Base-by-base conservation (phyloP, 306 rosid genomes). In the Sicyos baderoa region DNA sequence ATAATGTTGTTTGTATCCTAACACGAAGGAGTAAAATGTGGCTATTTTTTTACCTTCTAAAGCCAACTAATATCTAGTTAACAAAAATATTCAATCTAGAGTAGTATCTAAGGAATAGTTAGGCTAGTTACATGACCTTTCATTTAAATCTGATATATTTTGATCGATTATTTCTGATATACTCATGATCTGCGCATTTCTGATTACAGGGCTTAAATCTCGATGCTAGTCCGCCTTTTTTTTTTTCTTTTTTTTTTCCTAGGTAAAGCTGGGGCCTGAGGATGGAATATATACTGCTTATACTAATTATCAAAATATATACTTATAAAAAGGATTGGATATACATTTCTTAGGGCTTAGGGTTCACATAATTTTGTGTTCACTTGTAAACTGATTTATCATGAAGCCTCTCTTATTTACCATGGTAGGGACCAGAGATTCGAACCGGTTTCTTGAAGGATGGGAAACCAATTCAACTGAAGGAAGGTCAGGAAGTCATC, bases 401-500 rank as follows among this genome's bases (percentile, higher is more conserved):
- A 19, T 12, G 12, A 51, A 15, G 42, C 9, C 29, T 71, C 61
- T 69, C 59, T 17, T 56, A 59, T 77, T 29, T 4, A 29, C 4
- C 59, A 40, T 52, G 74, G 55, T 68, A 91, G 97, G 97, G 97
- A 55, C 97, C 97, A 48, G 97, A 91, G 86, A 91, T 91, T 82
- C 88, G 97, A 27, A 91, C 97, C 65, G 97, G 97, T 73, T 89
- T 89, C 75, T 80, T 91, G 37, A 73, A 84, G 74, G 90, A 87
- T 87, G 91, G 86, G 53, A 91, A 89, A 69, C 86, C 96, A 67
- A 79, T 91, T 82, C 95, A 89, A 71, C 91, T 91, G 52, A 91
- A 87, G 76, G 96, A 91, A 85, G 95, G 96, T 29, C 95, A 89
- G 78, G 97, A 91, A 76, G 85, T 91, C 68, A 84, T 87, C 76